These are phyloP conservation scores for Suillus discolor DNA, from an alignment of 768 basidiomycete species.

Conservation along the genomic window DNA sequence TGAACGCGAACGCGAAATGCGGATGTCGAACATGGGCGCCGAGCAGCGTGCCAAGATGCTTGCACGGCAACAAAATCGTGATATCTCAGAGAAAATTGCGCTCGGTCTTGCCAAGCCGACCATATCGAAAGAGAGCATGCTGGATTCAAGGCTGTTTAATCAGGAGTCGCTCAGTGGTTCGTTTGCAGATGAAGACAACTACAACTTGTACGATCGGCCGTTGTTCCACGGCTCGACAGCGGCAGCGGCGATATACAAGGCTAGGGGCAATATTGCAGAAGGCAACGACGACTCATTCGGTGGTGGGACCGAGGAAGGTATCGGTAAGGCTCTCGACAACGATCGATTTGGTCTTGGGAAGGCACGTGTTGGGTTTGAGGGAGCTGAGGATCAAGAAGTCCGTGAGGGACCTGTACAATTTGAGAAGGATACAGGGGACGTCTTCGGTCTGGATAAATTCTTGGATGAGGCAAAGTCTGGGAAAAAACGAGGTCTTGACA, in stretches of 20 bases:
- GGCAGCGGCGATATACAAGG: constrained; percentile 99
- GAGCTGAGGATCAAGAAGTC: constrained; percentile 82
- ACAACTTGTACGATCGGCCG: constrained; percentile 92
- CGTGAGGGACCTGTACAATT: constrained; percentile 96
- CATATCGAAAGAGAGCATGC: constrained; percentile 93
- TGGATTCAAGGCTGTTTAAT: constrained; percentile 97
- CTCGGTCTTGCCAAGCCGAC: constrained; percentile 98
- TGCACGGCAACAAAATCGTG: constrained; percentile 95
- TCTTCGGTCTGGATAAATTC: constrained; percentile 96
- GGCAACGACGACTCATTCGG: constrained; percentile 92
- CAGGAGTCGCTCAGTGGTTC: constrained; percentile 81
- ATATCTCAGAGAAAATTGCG: constrained; percentile 99
- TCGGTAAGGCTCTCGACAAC: constrained; percentile 85
- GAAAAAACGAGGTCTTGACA: constrained; percentile 86
- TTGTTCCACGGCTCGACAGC: constrained; percentile 96
- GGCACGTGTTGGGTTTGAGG: constrained; percentile 86
- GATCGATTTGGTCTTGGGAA: constrained; percentile 93
- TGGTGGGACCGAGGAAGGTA: constrained; percentile 95
- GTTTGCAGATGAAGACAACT: constrained; percentile 93
- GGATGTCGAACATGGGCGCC: constrained; percentile 98
- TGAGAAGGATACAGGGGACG: constrained; percentile 97
- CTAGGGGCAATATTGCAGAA: constrained; percentile 80
- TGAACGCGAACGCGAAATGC: constrained; percentile 95
- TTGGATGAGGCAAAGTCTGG: constrained; percentile 96
- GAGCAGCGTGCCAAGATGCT: constrained; percentile 96